Evolutionary conservation across 495 filamentous ascomycete species (phyloP).

Genomic region (Penicillium pulvis): DNA sequence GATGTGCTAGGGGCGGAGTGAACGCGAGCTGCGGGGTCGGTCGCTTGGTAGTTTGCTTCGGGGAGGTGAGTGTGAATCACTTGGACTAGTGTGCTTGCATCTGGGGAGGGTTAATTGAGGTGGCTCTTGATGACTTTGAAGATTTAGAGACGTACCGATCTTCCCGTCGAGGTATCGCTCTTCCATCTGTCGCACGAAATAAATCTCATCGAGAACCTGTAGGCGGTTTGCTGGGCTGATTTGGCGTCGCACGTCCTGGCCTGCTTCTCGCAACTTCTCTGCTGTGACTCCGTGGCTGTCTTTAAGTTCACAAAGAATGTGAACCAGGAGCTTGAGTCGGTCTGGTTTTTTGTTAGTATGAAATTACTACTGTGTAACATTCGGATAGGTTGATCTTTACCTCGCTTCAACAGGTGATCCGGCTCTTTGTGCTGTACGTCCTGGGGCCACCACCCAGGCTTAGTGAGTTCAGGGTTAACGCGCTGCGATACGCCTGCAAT

Average conservation of each 20-base stretch:
- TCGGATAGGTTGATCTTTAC: constrained; percentile 44
- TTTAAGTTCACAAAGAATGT: constrained; percentile 58
- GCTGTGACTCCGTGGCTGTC: constrained; percentile 45
- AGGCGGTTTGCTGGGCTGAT: constrained; percentile 38
- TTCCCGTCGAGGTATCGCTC: constrained; percentile 61
- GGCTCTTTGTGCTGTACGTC: constrained; percentile 72
- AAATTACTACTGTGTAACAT: background rate
- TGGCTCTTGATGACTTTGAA: background rate
- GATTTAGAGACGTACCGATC: constrained; percentile 52
- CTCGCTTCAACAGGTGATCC: constrained; percentile 73
- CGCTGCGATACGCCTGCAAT: constrained; percentile 41
- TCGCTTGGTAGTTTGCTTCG: constrained; percentile 20
- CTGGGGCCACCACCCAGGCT: constrained; percentile 80
- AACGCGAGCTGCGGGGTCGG: constrained; percentile 13
- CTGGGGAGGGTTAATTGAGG: constrained; percentile 17
- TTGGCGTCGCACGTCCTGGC: constrained; percentile 43
- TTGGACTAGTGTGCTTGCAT: constrained; percentile 24
- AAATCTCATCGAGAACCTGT: constrained; percentile 63
- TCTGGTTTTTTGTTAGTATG: constrained; percentile 41
- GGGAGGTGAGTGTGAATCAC: constrained; percentile 28
- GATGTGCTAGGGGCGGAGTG: constrained; percentile 12
- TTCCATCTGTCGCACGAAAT: constrained; percentile 64
- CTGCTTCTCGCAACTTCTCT: constrained; percentile 45
- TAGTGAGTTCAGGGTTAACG: constrained; percentile 46
- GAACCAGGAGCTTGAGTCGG: constrained; percentile 59